Evolutionary conservation across 345 rosid species (phyloP).

Genomic region (Garcia nutans): DNA sequence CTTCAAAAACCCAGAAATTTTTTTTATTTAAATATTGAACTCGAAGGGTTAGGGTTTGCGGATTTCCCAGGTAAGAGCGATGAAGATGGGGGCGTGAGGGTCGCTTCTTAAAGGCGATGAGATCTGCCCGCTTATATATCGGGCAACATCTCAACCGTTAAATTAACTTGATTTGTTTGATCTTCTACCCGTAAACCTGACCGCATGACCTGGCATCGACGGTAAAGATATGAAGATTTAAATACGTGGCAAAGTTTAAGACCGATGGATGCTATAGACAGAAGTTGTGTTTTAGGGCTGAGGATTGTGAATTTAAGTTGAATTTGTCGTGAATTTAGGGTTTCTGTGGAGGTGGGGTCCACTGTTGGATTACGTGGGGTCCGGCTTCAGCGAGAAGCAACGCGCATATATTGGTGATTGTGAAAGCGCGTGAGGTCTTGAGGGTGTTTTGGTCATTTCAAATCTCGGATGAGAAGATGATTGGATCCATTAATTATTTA

Average conservation of each 20-base stretch:
- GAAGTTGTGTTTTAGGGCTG: not conserved
- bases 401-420: conserved; percentile 32
- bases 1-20: not conserved
- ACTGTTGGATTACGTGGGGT: conserved; percentile 41
- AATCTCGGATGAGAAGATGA: not conserved
- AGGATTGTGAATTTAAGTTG: conserved; percentile 41
- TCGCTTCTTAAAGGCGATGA: conserved; percentile 52
- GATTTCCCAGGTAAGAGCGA: conserved; percentile 43
- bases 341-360: conserved; percentile 27
- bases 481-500: not conserved
- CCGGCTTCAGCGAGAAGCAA: conserved; percentile 37
- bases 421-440: not conserved
- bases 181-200: conserved; percentile 33
- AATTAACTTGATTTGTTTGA: not conserved
- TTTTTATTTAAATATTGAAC: no score
- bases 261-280: conserved; percentile 23
- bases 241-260: conserved; percentile 16
- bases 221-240: conserved; percentile 23
- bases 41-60: conserved; percentile 30
- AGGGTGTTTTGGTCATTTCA: conserved; percentile 14
- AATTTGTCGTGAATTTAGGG: conserved; percentile 49
- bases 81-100: conserved; percentile 36
- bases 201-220: conserved; percentile 50
- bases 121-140: conserved; percentile 46
- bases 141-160: conserved; percentile 38